These are phyloP conservation scores for Paraphoma chrysanthemicola DNA, from an alignment of 2,329 filamentous ascomycete species.

Conservation along the genomic window DNA sequence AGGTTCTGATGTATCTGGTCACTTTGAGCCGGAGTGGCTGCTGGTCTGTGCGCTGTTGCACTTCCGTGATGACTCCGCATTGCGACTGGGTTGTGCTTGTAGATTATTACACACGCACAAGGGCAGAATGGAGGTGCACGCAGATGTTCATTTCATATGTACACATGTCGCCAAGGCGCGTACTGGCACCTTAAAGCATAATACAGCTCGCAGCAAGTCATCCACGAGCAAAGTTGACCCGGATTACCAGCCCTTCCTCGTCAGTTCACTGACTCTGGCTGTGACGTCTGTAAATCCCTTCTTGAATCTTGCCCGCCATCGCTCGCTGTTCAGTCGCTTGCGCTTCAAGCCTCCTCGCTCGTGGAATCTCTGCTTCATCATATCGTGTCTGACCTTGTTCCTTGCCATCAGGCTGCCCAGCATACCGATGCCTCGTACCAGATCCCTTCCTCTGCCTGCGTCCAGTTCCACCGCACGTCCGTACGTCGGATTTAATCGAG, in stretches of 20 bases:
- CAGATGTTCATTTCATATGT: too few relatives aligned
- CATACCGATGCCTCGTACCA: conserved; percentile 55
- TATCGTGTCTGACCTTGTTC: conserved; percentile 67
- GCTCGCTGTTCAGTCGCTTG: conserved; percentile 74
- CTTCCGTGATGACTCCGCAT: background rate
- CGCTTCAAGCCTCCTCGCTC: conserved; percentile 78
- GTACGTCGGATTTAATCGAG: conserved; percentile 47
- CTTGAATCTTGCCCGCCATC: conserved; percentile 75
- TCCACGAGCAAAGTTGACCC: background rate
- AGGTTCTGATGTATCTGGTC: background rate
- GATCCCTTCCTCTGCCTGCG: conserved; percentile 47
- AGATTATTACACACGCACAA: too few relatives aligned
- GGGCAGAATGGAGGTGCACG: too few relatives aligned
- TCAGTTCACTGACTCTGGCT: conserved; percentile 71
- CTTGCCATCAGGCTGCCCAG: conserved; percentile 51
- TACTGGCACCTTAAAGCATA: too few relatives aligned
- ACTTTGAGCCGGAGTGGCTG: background rate
- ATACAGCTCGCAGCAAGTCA: background rate
- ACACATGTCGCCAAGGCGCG: too few relatives aligned
- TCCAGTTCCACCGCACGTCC: conserved; percentile 52
- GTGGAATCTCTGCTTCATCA: conserved; percentile 70
- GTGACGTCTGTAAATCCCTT: conserved; percentile 71
- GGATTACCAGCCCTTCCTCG: conserved; percentile 76
- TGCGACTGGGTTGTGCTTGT: background rate
- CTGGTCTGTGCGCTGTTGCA: background rate